Evolutionary conservation across 495 filamentous ascomycete genomes (phyloP), one percentile per base, ranked within the genome.

Genomic region (Aspergillus cristatus): DNA sequence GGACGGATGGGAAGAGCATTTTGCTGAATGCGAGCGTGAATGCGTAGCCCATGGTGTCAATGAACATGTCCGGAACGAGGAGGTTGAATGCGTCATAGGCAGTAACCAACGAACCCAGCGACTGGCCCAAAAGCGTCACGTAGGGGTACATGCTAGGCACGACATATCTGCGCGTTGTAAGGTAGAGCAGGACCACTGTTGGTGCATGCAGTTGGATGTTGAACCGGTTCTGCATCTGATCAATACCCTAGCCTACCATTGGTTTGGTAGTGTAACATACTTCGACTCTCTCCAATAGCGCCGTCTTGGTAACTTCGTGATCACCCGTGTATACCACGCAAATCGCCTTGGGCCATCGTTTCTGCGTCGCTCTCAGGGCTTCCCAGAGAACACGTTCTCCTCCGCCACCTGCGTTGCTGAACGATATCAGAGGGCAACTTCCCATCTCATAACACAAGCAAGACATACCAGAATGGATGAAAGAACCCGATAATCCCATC

Each of bases 1-100:
- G 88, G 14, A 96, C 76, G 11, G 63, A 54, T 1, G 73, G 81
- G 61, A 98, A 96, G 14, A 96, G 71, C 32, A 79, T 72, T 51
- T 90, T 93, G 62, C 72, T 79, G 10, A 94, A 63, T 3, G 83
- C 85, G 8, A 94, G 70, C 2, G 84, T 72, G 57, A 97, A 98
- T 14, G 90, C 86, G 57, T 97, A 97, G 46, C 91, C 91, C 89
- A 97, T 95, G 5, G 91, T 98, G 53, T 98, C 91, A 48, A 98
- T 71, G 47, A 95, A 94, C 35, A 97, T 74, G 53, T 98, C 93
- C 0, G 91, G 93, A 1, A 87, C 84, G 2, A 97, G 70, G 8
- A 94, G 78, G 25, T 74, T 81, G 59, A 98, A 93, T n/a, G 90
- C 90, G 46, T 97, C 91, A 59, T 81, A 88, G 14, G 84, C 91